Evolutionary conservation across 1,284 basidiomycete genomes (phyloP).

Genomic region (Coriolopsis trogii): DNA sequence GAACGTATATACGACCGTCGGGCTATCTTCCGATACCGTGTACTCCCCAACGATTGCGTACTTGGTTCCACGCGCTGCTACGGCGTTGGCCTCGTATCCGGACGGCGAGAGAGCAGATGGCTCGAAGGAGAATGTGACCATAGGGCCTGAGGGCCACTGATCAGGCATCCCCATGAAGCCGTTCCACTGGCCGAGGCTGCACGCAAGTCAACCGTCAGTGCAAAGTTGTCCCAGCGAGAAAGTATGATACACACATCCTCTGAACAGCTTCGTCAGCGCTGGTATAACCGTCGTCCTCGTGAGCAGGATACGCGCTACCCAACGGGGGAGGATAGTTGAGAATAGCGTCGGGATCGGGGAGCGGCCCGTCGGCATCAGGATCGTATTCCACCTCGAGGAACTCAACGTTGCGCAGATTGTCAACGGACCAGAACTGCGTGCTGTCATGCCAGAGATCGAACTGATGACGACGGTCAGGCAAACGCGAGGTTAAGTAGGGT

Average conservation of each 20-base stretch:
- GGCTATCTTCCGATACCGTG: neutral
- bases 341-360: no score
- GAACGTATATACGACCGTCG: constrained; percentile 2
- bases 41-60: constrained; percentile 1
- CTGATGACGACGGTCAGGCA: no score
- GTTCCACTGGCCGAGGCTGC: constrained; percentile 16
- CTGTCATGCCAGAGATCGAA: constrained; percentile 16
- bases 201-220: neutral
- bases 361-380: no score
- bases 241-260: constrained; percentile 3
- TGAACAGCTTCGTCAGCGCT: constrained; percentile 12
- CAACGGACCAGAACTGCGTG: neutral
- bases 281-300: constrained; percentile 16
- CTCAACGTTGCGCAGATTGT: no score
- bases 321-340: constrained; percentile 21
- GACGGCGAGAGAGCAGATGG: neutral
- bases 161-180: constrained; percentile 1
- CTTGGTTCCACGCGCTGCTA: neutral
- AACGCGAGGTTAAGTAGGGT: neutral
- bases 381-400: no score
- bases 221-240: neutral
- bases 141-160: neutral
- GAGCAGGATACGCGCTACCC: neutral
- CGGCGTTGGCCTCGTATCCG: neutral
- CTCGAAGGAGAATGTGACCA: constrained; percentile 9